Evolutionary conservation across 805 yeast genomes (phyloP), one percentile per base, ranked within the genome.

Genomic region (Nakazawaea sp.): DNA sequence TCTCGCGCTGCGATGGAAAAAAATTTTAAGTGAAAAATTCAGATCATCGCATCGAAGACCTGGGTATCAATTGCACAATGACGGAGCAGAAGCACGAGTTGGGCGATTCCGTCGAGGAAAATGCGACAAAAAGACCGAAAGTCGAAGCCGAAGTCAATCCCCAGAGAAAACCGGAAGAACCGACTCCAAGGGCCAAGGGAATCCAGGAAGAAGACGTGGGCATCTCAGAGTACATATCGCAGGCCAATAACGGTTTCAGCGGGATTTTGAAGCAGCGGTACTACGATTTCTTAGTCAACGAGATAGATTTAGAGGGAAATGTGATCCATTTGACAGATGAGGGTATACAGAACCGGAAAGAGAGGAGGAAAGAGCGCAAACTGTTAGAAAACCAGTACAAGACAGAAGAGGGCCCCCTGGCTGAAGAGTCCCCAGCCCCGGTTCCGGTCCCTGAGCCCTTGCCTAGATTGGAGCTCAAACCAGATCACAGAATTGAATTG

Each of bases 261-360:
- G 98, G 97, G 2, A 68, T 72, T 11, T 66, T 92, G 49, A 92
- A 92, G 57, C 95, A 85, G 52, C 67, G 96, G 43, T 89, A 88
- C 59, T 81, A 95, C 10, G 99, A 92, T 55, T 92, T 92, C 55
- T 70, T 86, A 53, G 99, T 92, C 31, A 86, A 88, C 58, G 99
- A 92, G 58, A 81, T 92, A 40, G 81, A 69, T 43, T 48, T 60
- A 21, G 61, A 73, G 17, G 94, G 85, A 1, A 59, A 72, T 2
- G 95, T 88, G 2, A 72, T 89, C 10, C 89, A 80, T 55, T 65
- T 92, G 43, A 55, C 61, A 8, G 96, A 89, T 50, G 73, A 76
- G 37, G 96, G 97, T 4, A 62, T 81, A 30, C 65, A 68, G 33
- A 56, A 66, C 37, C 68, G 60, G 59, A 69, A 67, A 56, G 76